Conservation (phyloP, 2,329 filamentous ascomycete species). For the Aquanectria penicillioides region DNA sequence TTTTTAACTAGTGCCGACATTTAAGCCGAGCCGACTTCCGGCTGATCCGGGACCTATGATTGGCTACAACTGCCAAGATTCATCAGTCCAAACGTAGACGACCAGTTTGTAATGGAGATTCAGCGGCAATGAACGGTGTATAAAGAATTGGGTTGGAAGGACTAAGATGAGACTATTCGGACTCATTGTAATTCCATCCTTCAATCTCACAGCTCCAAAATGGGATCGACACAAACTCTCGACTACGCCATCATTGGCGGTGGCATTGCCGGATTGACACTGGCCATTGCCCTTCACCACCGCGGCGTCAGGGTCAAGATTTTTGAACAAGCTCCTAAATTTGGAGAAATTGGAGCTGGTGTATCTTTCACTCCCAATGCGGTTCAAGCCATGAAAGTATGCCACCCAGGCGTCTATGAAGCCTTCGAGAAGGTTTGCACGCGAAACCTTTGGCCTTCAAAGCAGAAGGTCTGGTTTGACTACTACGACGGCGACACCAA, state of each 20-base stretch:
- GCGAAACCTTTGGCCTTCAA: slow-evolving; percentile 34
- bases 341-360: slow-evolving; percentile 61
- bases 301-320: slow-evolving; percentile 55
- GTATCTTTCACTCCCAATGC: slow-evolving; percentile 64
- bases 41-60: too few relatives aligned
- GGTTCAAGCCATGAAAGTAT: slow-evolving; percentile 54
- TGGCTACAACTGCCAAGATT: too few relatives aligned
- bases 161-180: too few relatives aligned
- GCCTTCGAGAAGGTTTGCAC: slow-evolving; percentile 42
- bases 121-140: too few relatives aligned
- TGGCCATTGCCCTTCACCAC: slow-evolving; percentile 57
- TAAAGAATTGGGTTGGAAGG: too few relatives aligned
- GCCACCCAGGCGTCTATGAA: slow-evolving; percentile 49
- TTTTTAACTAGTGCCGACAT: too few relatives aligned
- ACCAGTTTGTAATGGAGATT: too few relatives aligned
- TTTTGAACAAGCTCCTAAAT: slow-evolving; percentile 56
- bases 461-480: slow-evolving; percentile 38
- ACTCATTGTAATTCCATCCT: too few relatives aligned
- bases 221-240: slow-evolving; percentile 24
- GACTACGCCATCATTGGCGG: slow-evolving; percentile 60
- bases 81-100: too few relatives aligned
- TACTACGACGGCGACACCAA: slow-evolving; percentile 34
- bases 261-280: slow-evolving; percentile 60
- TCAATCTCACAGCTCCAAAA: too few relatives aligned
- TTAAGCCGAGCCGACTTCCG: too few relatives aligned